phyloP scores from a whole-genome alignment of 495 filamentous ascomycete genomes.

The Collariella sp. region DNA sequence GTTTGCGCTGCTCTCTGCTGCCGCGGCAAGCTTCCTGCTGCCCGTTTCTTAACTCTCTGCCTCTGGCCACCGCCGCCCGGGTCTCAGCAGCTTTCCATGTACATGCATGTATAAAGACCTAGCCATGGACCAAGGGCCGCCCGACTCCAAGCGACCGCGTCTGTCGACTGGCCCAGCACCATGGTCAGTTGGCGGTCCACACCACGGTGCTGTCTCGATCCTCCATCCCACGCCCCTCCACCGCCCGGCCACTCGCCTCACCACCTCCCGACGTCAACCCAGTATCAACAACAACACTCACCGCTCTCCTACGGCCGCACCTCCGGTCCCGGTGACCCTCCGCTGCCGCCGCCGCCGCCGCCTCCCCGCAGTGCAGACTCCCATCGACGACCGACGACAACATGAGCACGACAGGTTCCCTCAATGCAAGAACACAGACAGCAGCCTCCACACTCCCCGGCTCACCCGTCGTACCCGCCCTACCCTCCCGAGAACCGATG shows the following conservation, averaged over 20 bases:
- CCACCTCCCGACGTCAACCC: constrained; percentile 34
- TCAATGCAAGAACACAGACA: constrained; percentile 45
- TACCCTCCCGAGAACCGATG: constrained; percentile 36
- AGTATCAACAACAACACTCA: constrained; percentile 32
- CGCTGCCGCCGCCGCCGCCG: constrained; percentile 12
- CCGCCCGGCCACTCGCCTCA: constrained; percentile 32
- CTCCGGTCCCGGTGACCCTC: constrained; percentile 28
- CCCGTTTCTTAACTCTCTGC: constrained; percentile 22
- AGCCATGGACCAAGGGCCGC: constrained; percentile 44
- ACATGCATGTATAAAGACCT: constrained; percentile 32
- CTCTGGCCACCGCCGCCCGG: constrained; percentile 27
- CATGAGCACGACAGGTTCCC: constrained; percentile 43
- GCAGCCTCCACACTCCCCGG: constrained; percentile 41
- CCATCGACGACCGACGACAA: constrained; percentile 41
- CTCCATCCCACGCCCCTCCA: constrained; percentile 38
- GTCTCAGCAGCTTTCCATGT: constrained; percentile 34
- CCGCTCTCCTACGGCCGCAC: constrained; percentile 34
- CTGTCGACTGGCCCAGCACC: constrained; percentile 34
- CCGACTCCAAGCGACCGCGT: constrained; percentile 42
- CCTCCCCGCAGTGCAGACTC: constrained; percentile 13
- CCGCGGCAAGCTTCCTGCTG: constrained; percentile 18
- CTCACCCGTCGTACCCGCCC: constrained; percentile 34
- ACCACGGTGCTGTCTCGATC: constrained; percentile 35
- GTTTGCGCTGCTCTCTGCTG: constrained; percentile 22
- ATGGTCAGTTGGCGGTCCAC: constrained; percentile 35